Base-by-base conservation (phyloP, 345 rosid genomes). In the Salix arbutifolia region DNA sequence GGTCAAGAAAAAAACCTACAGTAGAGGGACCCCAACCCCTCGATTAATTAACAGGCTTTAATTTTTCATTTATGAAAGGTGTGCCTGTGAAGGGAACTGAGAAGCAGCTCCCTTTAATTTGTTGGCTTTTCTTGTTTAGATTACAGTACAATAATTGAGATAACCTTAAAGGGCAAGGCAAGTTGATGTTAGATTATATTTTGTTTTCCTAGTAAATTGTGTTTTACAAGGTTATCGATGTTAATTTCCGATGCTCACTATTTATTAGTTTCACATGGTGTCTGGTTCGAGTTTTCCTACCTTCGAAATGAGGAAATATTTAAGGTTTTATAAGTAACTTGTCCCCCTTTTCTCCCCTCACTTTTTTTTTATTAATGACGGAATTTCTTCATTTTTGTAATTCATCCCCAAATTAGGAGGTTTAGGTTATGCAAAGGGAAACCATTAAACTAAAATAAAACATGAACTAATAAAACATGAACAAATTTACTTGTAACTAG, bases 51-150 rank as follows among this genome's bases (percentile, higher is more conserved):
- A 68, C 30, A 66, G 21, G 13, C 21, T 71, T 38, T 60, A 48
- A 25, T 64, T 68, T 26, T 67, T 76, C 19, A 71, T 77, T 74
- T 35, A 28, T 60, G 72, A 70, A 67, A 76, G 67, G 71, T 35
- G 77, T 72, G 44, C 66, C 69, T 60, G 30, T 26, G 26, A 64
- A 70, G 61, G 33, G 52, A 66, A 66, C 65, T 30, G 73, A 66
- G 48, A 53, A 77, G 73, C 71, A 48, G 30, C 5, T 13, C 31
- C 37, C 52, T 61, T 76, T 50, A 38, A 50, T 67, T 50, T 56
- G 70, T 64, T 70, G 79, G 74, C 76, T 72, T 53, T 44, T 76
- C 13, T 44, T 11, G 48, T 44, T 44, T 44, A 44, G 4, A 44
- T 44, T 44, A 44, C 50, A 3, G 50, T 13, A 44, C 17, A 44